A percentile compares a stretch with the other conserved stretches of the same genome.
These are phyloP conservation scores for Dictyostelium purpureum DNA, from an alignment of 78 protist genomes.

Conservation along the genomic window DNA sequence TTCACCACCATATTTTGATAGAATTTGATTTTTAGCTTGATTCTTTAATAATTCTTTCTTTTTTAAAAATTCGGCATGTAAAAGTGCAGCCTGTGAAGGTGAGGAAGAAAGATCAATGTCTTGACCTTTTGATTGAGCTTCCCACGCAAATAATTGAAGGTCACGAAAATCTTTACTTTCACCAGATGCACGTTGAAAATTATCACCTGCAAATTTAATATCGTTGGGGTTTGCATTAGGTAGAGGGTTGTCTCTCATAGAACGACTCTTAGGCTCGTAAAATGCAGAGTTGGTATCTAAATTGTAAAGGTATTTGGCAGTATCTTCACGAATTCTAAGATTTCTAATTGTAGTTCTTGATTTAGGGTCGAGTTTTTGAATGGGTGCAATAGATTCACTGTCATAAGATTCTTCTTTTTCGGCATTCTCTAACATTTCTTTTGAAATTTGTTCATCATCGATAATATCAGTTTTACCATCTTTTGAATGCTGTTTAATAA, in stretches of 20 bases:
- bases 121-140: conserved; percentile 87
- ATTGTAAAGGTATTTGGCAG: conserved; percentile 97
- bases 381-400: conserved; percentile 59
- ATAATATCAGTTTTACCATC: background rate
- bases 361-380: conserved; percentile 79
- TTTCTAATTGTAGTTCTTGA: conserved; percentile 90
- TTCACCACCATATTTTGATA: conserved; percentile 94
- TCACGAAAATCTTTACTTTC: conserved; percentile 86
- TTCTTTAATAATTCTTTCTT: conserved; percentile 65
- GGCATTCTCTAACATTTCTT: conserved; percentile 52
- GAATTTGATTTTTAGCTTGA: conserved; percentile 50
- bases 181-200: conserved; percentile 89
- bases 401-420: conserved; percentile 50
- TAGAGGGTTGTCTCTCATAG: conserved; percentile 96
- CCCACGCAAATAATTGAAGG: conserved; percentile 89
- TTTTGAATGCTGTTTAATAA: conserved; percentile 26
- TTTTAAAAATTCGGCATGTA: conserved; percentile 62
- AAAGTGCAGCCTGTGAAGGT: conserved; percentile 94
- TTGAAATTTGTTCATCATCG: background rate
- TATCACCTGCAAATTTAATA: conserved; percentile 88
- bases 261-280: conserved; percentile 99
- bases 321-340: conserved; percentile 96
- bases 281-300: conserved; percentile 95
- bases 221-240: conserved; percentile 38
- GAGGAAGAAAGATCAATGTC: conserved; percentile 91